Base-by-base conservation (phyloP, 768 basidiomycete species). In the Leccinum pellstonianum region DNA sequence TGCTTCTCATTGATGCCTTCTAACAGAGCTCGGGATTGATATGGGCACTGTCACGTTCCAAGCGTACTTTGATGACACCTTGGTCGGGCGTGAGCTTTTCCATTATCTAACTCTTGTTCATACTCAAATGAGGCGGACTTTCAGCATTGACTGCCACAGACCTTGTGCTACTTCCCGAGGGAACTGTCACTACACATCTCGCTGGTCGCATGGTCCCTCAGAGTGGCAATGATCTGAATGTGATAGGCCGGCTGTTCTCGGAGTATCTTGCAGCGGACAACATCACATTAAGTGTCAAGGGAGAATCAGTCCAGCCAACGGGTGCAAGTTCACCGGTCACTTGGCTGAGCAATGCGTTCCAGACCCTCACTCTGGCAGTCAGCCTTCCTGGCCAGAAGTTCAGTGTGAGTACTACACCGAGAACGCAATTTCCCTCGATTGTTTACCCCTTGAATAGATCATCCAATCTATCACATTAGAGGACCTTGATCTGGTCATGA, bases 321-420 rank as follows among this genome's bases (percentile, higher is more conserved):
- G 85, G 84, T 23, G 75, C 84, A 2, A 75, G 72, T 57, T 73
- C 72, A 21, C 75, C 82, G 0, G 84, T 90, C 14, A 70, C 72
- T 3, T 90, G 88, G 88, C 70, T 91, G 43, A 86, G 81, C 50
- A 77, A 81, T n/a, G 88, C 88, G 5, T 90, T 90, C 76, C 79
- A 85, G 73, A 83, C 86, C 5, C 73, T 90, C 33, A 79, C 81
- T 7, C 78, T 91, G 9, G 62, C 80, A 7, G 87, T 90, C 29
- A 79, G 75, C 29, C 76, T 91, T 12, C 85, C 86, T 14, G 88
- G 88, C 10, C 76, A 86, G 69, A 79, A 79, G 57, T 83, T 81
- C 62, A 68, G 79, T 49, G 84, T 81, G 57, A 66, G 78, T 64
- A 15, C 33, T 33, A 4, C 29, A 31, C 10, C 21, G 35, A 46